Percentiles rank a stretch among this genome's conserved stretches.
Evolutionary conservation across 2,329 filamentous ascomycete genomes (phyloP).

Genomic region (Emmonsia crescens): DNA sequence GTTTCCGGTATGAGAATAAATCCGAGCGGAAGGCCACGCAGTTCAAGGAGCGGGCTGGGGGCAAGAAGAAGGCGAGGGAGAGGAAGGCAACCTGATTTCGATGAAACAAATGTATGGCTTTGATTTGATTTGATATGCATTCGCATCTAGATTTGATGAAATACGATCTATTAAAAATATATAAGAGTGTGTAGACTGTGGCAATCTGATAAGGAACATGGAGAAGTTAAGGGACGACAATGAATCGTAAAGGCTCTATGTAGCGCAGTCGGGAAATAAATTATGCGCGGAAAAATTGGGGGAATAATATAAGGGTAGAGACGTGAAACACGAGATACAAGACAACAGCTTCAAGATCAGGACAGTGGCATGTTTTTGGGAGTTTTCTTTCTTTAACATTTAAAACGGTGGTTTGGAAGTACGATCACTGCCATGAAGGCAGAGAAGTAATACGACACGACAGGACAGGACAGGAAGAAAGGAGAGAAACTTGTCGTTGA

Average conservation of each 20-base stretch:
- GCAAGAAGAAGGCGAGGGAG: slow-evolving; percentile 56
- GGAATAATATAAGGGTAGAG: neutral
- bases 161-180: slow-evolving; percentile 1
- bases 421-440: neutral
- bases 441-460: neutral
- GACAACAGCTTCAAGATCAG: neutral
- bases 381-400: neutral
- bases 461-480: neutral
- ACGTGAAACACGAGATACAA: neutral
- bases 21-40: slow-evolving; percentile 57
- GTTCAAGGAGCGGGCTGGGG: slow-evolving; percentile 56
- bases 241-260: slow-evolving; percentile 5
- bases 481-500: neutral
- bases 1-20: slow-evolving; percentile 89
- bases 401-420: neutral
- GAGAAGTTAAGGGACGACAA: neutral
- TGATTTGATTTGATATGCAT: neutral
- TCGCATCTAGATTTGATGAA: slow-evolving; percentile 3
- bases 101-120: neutral
- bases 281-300: neutral
- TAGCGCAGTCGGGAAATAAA: slow-evolving; percentile 2
- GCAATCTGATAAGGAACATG: neutral
- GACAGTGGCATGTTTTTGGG: neutral
- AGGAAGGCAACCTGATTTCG: slow-evolving; percentile 31
- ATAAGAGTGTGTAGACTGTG: neutral